phyloP scores from a whole-genome alignment of 2,329 filamentous ascomycete genomes.

The Ascochyta viciae-villosae region DNA sequence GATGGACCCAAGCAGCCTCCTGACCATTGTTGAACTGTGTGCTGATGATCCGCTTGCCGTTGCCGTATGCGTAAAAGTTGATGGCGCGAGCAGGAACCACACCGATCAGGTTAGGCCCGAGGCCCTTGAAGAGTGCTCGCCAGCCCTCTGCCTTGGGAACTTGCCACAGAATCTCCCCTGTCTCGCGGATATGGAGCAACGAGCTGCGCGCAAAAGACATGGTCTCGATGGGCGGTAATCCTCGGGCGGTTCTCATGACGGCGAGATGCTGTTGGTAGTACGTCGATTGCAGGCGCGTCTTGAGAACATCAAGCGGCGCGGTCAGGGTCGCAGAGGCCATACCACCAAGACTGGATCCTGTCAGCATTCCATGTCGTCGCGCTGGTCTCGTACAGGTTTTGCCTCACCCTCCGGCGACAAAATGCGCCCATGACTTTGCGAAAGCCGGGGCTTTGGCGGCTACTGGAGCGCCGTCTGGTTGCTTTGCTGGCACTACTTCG shows the following conservation, averaged over 20 bases:
- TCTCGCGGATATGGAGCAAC: constrained; percentile 80
- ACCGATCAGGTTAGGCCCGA: constrained; percentile 88
- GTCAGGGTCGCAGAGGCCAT: constrained; percentile 94
- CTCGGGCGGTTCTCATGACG: constrained; percentile 68
- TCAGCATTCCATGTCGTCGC: constrained; percentile 37
- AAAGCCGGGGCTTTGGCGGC: constrained; percentile 52
- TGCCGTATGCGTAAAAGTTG: constrained; percentile 94
- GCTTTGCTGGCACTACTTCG: constrained; percentile 59
- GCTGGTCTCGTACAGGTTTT: not conserved
- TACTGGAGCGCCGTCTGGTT: constrained; percentile 49
- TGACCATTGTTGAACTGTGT: constrained; percentile 74
- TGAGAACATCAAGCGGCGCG: constrained; percentile 90
- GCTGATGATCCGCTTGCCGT: constrained; percentile 83
- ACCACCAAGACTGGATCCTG: constrained; percentile 73
- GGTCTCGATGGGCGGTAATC: constrained; percentile 60
- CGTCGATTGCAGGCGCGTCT: constrained; percentile 91
- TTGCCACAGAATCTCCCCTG: constrained; percentile 80
- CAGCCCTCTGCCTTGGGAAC: constrained; percentile 84
- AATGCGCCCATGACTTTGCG: constrained; percentile 86
- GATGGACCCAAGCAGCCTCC: constrained; percentile 77
- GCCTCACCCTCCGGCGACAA: constrained; percentile 83
- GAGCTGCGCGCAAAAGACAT: constrained; percentile 72
- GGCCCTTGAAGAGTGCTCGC: constrained; percentile 88
- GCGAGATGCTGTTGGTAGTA: constrained; percentile 88
- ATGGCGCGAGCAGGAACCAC: constrained; percentile 90